Percentiles rank a stretch among this genome's conserved stretches.
These are phyloP conservation scores for Lactifluus echinatus DNA, from an alignment of 768 basidiomycete species.

Conservation along the genomic window DNA sequence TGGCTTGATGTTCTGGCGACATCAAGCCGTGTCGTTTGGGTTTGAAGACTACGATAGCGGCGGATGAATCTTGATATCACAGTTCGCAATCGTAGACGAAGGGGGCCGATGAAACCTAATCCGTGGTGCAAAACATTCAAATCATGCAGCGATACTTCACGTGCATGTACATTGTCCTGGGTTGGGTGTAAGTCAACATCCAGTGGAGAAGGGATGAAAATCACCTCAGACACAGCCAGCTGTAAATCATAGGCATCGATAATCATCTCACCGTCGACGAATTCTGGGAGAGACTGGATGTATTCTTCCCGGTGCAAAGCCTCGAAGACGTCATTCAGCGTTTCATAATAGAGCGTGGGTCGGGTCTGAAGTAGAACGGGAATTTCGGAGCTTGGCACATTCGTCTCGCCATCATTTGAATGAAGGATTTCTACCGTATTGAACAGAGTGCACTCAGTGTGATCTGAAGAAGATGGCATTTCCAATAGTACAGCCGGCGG, in stretches of 20 bases:
- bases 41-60: slow-evolving; percentile 18
- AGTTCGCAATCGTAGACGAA: slow-evolving; percentile 18
- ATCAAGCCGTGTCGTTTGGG: slow-evolving; percentile 7
- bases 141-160: slow-evolving; percentile 22
- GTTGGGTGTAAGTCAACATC: neutral
- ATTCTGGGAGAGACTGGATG: slow-evolving; percentile 37
- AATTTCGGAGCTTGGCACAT: slow-evolving; percentile 17
- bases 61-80: slow-evolving; percentile 17
- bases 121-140: slow-evolving; percentile 20
- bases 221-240: slow-evolving; percentile 57
- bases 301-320: slow-evolving; percentile 58
- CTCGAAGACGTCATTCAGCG: slow-evolving; percentile 59
- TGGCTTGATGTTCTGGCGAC: neutral
- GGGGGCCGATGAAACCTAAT: slow-evolving; percentile 18
- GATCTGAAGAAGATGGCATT: slow-evolving; percentile 32
- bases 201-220: neutral
- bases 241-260: slow-evolving; percentile 66
- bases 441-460: slow-evolving; percentile 27
- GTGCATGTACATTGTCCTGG: slow-evolving; percentile 22
- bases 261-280: slow-evolving; percentile 53
- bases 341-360: slow-evolving; percentile 73
- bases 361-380: slow-evolving; percentile 48
- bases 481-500: slow-evolving; percentile 59
- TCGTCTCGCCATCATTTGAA: slow-evolving; percentile 5
- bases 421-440: slow-evolving; percentile 9